Evolutionary conservation across 306 rosid species (phyloP).

Genomic region (Lagenaria siceraria): DNA sequence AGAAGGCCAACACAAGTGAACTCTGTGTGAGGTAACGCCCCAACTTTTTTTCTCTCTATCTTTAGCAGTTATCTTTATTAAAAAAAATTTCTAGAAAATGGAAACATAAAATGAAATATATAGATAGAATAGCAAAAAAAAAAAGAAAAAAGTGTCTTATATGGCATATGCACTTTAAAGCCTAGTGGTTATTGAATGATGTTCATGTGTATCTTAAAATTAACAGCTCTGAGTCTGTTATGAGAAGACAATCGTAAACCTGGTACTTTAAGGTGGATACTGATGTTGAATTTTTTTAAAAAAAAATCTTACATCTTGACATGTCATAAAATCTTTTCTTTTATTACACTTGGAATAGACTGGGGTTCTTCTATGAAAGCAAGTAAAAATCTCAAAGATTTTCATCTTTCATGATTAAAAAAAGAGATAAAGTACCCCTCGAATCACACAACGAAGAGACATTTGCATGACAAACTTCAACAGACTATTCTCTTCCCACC

Average conservation of each 20-base stretch:
- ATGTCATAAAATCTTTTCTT: neutral
- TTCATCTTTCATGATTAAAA: neutral
- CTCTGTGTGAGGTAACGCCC: neutral
- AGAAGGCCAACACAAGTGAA: neutral
- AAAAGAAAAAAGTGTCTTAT: no score
- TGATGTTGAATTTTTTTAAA: neutral
- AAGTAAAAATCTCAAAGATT: neutral
- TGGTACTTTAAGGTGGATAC: neutral
- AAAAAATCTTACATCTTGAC: neutral
- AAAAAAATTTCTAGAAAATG: neutral
- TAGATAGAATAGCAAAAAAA: no score
- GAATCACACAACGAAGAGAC: neutral
- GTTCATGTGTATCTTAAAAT: neutral
- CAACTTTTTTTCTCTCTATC: neutral
- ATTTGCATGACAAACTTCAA: neutral
- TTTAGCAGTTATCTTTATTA: neutral
- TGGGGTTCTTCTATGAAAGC: neutral
- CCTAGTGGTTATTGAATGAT: neutral
- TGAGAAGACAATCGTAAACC: neutral
- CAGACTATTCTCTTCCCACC: neutral
- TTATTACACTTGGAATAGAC: neutral
- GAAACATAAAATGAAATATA: no score
- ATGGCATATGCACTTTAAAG: neutral
- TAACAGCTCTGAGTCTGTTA: neutral
- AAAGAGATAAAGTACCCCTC: neutral